Percentiles rank a stretch among this genome's conserved stretches.
These are phyloP conservation scores for Taiwanofungus camphoratus DNA, from an alignment of 1,284 basidiomycete species.

Conservation along the genomic window DNA sequence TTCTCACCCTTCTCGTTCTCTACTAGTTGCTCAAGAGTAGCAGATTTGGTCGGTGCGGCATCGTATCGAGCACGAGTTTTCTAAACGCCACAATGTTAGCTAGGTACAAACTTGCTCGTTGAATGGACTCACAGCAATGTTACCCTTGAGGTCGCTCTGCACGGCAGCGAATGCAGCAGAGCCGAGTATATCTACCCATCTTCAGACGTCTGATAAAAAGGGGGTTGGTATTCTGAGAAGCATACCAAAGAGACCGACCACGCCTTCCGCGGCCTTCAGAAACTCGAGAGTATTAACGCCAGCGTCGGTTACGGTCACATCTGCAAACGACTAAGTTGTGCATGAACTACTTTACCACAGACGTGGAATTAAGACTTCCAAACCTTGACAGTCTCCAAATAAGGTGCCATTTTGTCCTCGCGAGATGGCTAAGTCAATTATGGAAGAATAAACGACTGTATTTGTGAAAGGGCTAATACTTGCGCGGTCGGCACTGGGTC, in stretches of 20 bases:
- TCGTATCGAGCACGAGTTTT: conserved; percentile 86
- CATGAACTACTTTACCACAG: too few relatives aligned
- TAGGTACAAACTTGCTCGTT: background rate
- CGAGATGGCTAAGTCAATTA: too few relatives aligned
- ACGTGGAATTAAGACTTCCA: conserved; percentile 13
- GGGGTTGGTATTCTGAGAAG: conserved; percentile 5
- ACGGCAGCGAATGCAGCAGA: conserved; percentile 85
- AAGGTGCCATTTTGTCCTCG: conserved; percentile 71
- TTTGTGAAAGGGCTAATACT: too few relatives aligned
- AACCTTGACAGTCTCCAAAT: conserved; percentile 81
- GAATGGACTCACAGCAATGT: conserved; percentile 69
- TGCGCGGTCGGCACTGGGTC: too few relatives aligned
- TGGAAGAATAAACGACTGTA: too few relatives aligned
- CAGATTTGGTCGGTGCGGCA: conserved; percentile 56
- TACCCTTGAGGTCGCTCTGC: conserved; percentile 86
- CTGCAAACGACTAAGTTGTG: conserved; percentile 83
- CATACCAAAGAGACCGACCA: conserved; percentile 90
- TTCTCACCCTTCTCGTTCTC: conserved; percentile 84
- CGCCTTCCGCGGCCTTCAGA: conserved; percentile 84
- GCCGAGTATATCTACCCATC: conserved; percentile 73
- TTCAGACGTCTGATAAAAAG: background rate
- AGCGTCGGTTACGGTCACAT: conserved; percentile 82
- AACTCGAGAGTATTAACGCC: conserved; percentile 90
- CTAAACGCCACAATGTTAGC: conserved; percentile 36
- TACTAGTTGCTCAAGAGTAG: conserved; percentile 83